Evolutionary conservation across 2,329 filamentous ascomycete genomes (phyloP).

Genomic region (Coleophoma crateriformis): DNA sequence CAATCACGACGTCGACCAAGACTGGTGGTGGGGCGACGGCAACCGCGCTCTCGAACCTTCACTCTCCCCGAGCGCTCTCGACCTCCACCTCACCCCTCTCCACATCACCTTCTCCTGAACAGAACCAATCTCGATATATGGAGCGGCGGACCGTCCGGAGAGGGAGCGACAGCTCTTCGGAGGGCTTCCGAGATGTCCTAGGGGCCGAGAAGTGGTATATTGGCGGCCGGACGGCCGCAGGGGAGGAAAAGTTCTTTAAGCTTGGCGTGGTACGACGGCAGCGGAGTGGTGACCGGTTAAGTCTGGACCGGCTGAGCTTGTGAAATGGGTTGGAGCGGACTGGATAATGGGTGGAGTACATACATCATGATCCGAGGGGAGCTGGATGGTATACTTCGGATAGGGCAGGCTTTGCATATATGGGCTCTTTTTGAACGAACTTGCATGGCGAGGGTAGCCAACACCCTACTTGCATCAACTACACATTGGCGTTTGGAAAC

Average conservation of each 20-base stretch:
- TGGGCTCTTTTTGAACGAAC: no score
- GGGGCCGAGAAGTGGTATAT: constrained; percentile 79
- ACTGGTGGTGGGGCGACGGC: constrained; percentile 14
- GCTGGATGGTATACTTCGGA: no score
- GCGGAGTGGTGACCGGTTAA: constrained; percentile 68
- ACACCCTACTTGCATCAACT: no score
- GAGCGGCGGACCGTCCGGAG: constrained; percentile 26
- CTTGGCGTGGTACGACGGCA: constrained; percentile 69
- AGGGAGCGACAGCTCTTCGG: constrained; percentile 69
- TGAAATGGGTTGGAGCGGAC: no score
- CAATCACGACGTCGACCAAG: constrained; percentile 19
- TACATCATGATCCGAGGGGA: no score
- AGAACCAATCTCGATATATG: neutral
- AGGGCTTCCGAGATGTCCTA: constrained; percentile 68
- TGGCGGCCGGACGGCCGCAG: constrained; percentile 66
- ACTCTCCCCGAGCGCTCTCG: constrained; percentile 21
- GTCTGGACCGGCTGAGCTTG: constrained; percentile 51
- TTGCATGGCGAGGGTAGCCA: no score
- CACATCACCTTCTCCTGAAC: constrained; percentile 9
- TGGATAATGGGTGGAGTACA: no score
- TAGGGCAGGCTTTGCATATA: no score
- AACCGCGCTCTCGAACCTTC: constrained; percentile 19
- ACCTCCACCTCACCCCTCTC: constrained; percentile 20
- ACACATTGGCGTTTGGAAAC: no score
- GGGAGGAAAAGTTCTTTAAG: constrained; percentile 80